Base-by-base conservation (phyloP, 2,329 filamentous ascomycete genomes). In the Cladosporium sp. region DNA sequence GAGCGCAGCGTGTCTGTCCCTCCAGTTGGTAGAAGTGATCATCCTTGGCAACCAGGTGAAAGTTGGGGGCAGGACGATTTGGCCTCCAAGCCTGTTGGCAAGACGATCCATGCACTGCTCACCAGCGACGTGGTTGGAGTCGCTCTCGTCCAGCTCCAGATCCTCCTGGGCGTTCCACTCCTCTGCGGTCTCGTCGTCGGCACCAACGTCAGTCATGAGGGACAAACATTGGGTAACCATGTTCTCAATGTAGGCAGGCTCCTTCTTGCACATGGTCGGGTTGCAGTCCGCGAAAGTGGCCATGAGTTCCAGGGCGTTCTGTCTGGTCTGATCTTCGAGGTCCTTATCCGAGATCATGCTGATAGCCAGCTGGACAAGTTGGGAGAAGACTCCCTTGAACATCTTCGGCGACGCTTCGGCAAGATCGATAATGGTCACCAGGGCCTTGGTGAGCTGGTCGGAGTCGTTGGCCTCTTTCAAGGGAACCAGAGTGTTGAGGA, bases 211-310 rank as follows among this genome's bases (percentile, higher is more conserved):
- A 4, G 95, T 98, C 95, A 99, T 99, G 72, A 99, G 82, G 72
- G 94, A 98, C 71, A 99, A 82, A 78, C 95, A 99, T 79, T 99
- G 95, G 0, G 93, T 98, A 70, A 99, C 96, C 95, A 99, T 99
- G 70, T 97, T 93, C 68, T 87, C 89, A 2, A 93, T 95, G 80
- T 96, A 99, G 12, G 88, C 90, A n/a, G 88, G 80, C 76, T 99
- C 94, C 78, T 97, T 97, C 77, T 90, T 92, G 83, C 95, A 98
- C 89, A 98, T 94, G 44, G 90, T 90, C 4, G 95, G 93, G 0
- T 92, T 91, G 74, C 94, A 95, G 76, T 99, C 95, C 71, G 94
- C 93, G 78, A 99, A 99, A 0, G 95, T 99, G 30, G 93, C 93
- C 92, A 99, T 97, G 65, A 99, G 86, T 78, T 99, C 95, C 51